Base-by-base conservation (phyloP, 139 green algal species). In the Volvox africanus region DNA sequence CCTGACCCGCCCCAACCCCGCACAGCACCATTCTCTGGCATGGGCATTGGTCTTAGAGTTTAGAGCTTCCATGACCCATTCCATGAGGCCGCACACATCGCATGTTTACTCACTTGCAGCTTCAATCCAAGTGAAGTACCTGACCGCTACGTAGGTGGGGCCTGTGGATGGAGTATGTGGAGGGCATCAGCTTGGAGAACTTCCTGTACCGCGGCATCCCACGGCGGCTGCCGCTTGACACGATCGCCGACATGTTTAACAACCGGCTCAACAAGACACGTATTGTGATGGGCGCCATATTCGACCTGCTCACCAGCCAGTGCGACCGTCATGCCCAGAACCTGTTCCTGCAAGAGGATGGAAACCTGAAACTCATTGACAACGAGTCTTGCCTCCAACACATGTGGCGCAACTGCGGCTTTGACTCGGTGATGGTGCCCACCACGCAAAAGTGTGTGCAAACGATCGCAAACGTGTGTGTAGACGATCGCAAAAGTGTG, bases 261-360 rank as follows among this genome's bases (percentile, higher is more conserved):
- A 93, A 92, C 82, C 93, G 88, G 71, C 87, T 95, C 44, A 95
- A 95, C 86, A 93, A 88, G 37, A 94, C 81, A 18, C 93, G 93
- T 37, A 90, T 94, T 12, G 75, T 96, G 24, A 81, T 89, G 24
- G 92, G 82, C 24, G 93, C 95, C 12, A 82, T 95, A 13, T 97
- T 96, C 82, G 95, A 97, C 91, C 88, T 97, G 73, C 90, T 97
- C 11, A 95, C 93, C 44, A 92, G 78, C 35, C 91, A 96, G 85
- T 94, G 91, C 65, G 94, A 97, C 87, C 75, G 95, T 21, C 95
- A 97, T 88, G 85, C 89, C 1, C 91, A 94, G 50, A 95, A 95
- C 89, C 92, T 96, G 0, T 95, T 95, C 69, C 71, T 96, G 3
- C 65, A 89, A 36, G 91, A 94, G 88, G n/a, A 88, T 50, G 94